phyloP scores from a whole-genome alignment of 2,329 filamentous ascomycete genomes.

The Calonectria montana region DNA sequence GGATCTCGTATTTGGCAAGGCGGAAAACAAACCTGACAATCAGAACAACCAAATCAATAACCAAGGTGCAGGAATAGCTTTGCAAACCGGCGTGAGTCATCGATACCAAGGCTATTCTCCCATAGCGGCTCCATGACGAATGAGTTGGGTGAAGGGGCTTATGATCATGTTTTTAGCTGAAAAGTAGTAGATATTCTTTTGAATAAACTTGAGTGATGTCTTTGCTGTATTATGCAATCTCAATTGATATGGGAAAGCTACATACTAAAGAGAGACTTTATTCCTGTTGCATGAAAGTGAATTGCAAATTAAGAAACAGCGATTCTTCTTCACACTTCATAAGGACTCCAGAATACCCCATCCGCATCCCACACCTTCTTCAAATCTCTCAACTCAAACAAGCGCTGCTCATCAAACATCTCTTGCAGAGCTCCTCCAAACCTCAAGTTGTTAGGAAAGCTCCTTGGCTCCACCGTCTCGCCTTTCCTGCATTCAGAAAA shows the following conservation, averaged over 20 bases:
- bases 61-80: neutral
- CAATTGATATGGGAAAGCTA: no score
- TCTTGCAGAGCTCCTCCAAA: constrained; percentile 33
- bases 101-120: neutral
- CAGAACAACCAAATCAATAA: neutral
- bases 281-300: no score
- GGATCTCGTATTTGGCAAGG: neutral
- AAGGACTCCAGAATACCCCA: constrained; percentile 43
- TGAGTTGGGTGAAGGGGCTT: no score
- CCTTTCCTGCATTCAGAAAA: constrained; percentile 21
- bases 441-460: constrained; percentile 37
- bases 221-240: no score
- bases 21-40: neutral
- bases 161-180: no score
- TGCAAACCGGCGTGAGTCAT: neutral
- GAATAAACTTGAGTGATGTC: no score
- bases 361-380: constrained; percentile 41
- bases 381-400: constrained; percentile 30
- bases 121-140: neutral
- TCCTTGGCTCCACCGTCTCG: constrained; percentile 26
- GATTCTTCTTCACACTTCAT: neutral
- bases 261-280: no score
- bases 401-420: constrained; percentile 27
- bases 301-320: no score
- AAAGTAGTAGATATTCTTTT: no score